phyloP scores from a whole-genome alignment of 345 rosid species.

The Cochlearia excelsa region DNA sequence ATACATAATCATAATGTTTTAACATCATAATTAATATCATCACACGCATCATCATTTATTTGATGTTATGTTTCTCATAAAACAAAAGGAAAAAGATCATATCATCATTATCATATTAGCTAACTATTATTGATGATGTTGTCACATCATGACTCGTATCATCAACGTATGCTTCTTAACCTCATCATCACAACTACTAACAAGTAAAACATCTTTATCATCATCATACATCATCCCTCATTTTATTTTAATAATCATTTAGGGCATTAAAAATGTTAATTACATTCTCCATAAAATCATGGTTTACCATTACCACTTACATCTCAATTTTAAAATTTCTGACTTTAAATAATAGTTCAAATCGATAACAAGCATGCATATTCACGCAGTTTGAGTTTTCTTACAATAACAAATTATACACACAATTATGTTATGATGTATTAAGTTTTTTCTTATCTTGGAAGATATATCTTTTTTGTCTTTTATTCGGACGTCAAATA shows the following conservation, averaged over 20 bases:
- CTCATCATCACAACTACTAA: constrained; percentile 34
- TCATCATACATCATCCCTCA: constrained; percentile 23
- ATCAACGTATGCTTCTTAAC: constrained; percentile 30
- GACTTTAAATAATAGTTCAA: too few relatives aligned
- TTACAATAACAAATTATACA: too few relatives aligned
- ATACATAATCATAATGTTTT: constrained; percentile 24
- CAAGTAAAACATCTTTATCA: constrained; percentile 33
- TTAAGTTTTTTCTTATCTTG: too few relatives aligned
- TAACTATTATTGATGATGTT: constrained; percentile 34
- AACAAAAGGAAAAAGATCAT: constrained; percentile 8
- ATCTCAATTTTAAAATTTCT: too few relatives aligned
- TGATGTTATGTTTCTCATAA: constrained; percentile 12
- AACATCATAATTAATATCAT: constrained; percentile 31
- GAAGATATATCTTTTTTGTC: too few relatives aligned
- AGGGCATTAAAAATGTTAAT: neutral
- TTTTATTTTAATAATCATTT: neutral
- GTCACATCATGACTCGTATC: constrained; percentile 32
- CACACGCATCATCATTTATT: constrained; percentile 30
- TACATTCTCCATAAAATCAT: neutral
- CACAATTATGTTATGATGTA: too few relatives aligned
- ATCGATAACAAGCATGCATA: too few relatives aligned
- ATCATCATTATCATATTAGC: constrained; percentile 25
- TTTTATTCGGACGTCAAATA: too few relatives aligned
- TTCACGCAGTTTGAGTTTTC: too few relatives aligned
- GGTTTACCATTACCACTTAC: too few relatives aligned